Percentiles rank a stretch among this genome's conserved stretches.
phyloP scores from a whole-genome alignment of 345 rosid genomes.

The Passiflora organensis region DNA sequence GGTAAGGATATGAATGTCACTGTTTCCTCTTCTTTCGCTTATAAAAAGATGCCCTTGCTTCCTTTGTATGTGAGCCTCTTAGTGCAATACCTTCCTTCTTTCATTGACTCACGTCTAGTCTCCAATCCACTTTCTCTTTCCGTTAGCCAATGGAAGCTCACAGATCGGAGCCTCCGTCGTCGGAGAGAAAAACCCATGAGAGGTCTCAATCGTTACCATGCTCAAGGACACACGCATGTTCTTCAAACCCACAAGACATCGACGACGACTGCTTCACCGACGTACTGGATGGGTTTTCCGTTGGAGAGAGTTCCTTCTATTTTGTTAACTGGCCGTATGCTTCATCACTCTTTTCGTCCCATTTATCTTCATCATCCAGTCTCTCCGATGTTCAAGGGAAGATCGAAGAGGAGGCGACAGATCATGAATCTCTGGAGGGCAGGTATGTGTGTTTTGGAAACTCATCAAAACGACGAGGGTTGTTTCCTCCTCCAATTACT shows the following conservation, averaged over 20 bases:
- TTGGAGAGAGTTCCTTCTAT: not conserved
- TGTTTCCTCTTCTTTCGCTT: not conserved
- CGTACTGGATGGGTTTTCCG: not conserved
- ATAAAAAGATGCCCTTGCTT: not conserved
- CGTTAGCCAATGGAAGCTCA: too few species aligned
- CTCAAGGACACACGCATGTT: not conserved
- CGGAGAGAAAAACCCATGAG: not conserved
- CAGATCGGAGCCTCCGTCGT: too few species aligned
- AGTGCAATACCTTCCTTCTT: too few species aligned
- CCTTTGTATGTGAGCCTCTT: too few species aligned
- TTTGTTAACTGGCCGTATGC: not conserved
- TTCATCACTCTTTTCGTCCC: not conserved
- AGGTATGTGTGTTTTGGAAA: not conserved
- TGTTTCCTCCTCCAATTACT: conserved; percentile 13
- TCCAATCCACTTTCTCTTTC: too few species aligned
- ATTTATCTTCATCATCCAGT: not conserved
- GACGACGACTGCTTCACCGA: not conserved
- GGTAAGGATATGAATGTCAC: too few species aligned
- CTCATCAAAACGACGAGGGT: not conserved
- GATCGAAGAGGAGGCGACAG: not conserved
- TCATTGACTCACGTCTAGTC: too few species aligned
- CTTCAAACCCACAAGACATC: not conserved
- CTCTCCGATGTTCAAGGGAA: not conserved
- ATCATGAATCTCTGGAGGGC: too few species aligned
- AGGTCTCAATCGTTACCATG: conserved; percentile 1